Evolutionary conservation across 2,329 filamentous ascomycete genomes (phyloP), one percentile per base, ranked within the genome.

Genomic region (Fonsecaea pedrosoi): DNA sequence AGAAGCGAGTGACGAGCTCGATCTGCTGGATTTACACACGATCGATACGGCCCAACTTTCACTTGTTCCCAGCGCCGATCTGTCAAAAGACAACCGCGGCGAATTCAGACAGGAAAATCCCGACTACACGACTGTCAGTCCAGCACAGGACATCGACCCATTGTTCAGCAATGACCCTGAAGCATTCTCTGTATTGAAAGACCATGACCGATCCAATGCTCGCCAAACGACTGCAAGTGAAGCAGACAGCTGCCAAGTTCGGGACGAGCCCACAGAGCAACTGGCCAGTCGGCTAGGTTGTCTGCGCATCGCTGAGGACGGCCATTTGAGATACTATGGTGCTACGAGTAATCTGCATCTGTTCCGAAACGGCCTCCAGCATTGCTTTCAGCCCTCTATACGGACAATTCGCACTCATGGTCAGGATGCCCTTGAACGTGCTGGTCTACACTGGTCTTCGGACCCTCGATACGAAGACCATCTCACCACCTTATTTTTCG

Each of bases 321-420:
- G 80, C 0, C 78, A 81, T 65, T 71, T 82, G n/a, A 77, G 80
- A 15, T 83, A 80, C 65, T 82, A 80, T 55, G 81, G 81, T 13
- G 77, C 80, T 2, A 81, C 81, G 0, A 81, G 80, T 4, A 82
- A 82, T 55, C 74, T 81, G 18, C 81, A 79, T 58, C 64, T 82
- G 32, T 74, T 82, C 2, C 78, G 81, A 65, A 77, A 78, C 45
- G 77, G 76, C 13, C 76, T 76, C 37, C 73, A 76, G 54, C 74
- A 76, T 57, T 71, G 76, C 15, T 75, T 75, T 37, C 74, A 74
- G 40, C 64, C 64, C n/a, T 56, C 30, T 13, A 62, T 66, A 38
- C 58, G 64, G 8, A 35, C 30, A 18, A 53, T 42, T 25, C 25
- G 13, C 13, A 74, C 76, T 58, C 78, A 78, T 73, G 79, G 76